Conservation (phyloP, 176 grass and related monocot species). For the Raddia distichophylla region DNA sequence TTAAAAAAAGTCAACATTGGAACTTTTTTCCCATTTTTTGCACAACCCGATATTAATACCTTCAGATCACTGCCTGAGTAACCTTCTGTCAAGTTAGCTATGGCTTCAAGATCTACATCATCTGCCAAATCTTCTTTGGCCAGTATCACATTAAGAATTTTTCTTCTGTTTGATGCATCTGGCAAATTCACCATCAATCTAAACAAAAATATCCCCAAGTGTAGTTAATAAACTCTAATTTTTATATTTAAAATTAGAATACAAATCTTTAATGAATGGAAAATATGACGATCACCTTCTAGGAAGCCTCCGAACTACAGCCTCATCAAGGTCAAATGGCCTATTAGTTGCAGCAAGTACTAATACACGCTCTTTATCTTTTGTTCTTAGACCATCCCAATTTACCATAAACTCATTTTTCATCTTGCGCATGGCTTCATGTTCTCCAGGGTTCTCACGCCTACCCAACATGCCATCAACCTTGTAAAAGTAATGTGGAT, state of each 20-base stretch:
- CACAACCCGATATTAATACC: conserved; percentile 36
- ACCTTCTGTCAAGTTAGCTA: conserved; percentile 90
- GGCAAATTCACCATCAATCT: conserved; percentile 99
- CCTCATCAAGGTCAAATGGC: conserved; percentile 98
- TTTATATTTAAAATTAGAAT: background rate
- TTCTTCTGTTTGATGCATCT: conserved; percentile 86
- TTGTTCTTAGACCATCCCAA: conserved; percentile 95
- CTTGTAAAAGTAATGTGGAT: conserved; percentile 40
- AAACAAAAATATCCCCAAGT: conserved; percentile 28
- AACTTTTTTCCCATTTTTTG: background rate
- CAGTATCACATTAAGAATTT: conserved; percentile 89
- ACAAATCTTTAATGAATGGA: conserved; percentile 23
- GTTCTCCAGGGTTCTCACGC: conserved; percentile 97
- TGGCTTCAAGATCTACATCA: conserved; percentile 76
- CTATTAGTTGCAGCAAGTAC: conserved; percentile 98
- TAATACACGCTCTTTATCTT: conserved; percentile 93
- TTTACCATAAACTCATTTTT: conserved; percentile 99
- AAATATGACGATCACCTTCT: conserved; percentile 59
- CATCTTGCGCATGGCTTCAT: conserved; percentile 99
- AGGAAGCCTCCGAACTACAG: conserved; percentile 94
- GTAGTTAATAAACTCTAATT: conserved; percentile 15
- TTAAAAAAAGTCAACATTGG: background rate
- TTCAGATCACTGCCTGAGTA: conserved; percentile 98
- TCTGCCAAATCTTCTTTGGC: conserved; percentile 87
- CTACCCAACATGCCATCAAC: conserved; percentile 97